These are phyloP conservation scores for Apiospora sp. DNA, from an alignment of 2,329 filamentous ascomycete species.

Conservation along the genomic window DNA sequence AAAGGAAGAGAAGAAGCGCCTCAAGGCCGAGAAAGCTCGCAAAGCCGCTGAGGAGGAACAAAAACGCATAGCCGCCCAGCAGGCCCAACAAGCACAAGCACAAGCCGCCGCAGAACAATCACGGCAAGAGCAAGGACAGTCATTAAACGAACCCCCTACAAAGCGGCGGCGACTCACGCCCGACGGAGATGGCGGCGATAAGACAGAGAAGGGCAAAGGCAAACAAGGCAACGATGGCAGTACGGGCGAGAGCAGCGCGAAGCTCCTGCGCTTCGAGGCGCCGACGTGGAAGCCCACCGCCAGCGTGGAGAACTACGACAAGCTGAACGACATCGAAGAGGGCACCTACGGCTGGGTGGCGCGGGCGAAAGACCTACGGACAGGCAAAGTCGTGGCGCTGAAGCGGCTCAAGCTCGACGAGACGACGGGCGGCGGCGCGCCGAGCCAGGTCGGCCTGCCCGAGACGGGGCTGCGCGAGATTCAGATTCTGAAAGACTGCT, in stretches of 20 bases:
- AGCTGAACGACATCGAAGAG: constrained; percentile 96
- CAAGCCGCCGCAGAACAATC: constrained; percentile 39
- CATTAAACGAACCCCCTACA: constrained; percentile 55
- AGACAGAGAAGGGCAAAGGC: constrained; percentile 29
- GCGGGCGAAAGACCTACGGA: constrained; percentile 76
- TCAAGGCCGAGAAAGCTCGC: constrained; percentile 83
- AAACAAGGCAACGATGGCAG: constrained; percentile 27
- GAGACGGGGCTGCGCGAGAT: constrained; percentile 95
- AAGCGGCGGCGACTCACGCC: constrained; percentile 70
- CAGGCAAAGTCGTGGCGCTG: constrained; percentile 84
- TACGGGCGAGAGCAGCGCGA: constrained; percentile 47
- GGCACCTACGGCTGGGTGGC: constrained; percentile 96
- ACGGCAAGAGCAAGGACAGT: constrained; percentile 41
- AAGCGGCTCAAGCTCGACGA: constrained; percentile 93
- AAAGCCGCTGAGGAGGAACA: constrained; percentile 64
- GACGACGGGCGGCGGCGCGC: constrained; percentile 41
- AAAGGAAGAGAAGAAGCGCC: constrained; percentile 88
- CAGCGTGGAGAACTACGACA: constrained; percentile 87
- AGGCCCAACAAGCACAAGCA: constrained; percentile 44
- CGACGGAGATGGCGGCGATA: constrained; percentile 43
- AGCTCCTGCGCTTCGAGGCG: constrained; percentile 75
- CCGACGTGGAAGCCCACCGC: constrained; percentile 74
- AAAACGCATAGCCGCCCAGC: constrained; percentile 13
- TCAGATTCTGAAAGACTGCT: constrained; percentile 82
- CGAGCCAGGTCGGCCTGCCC: constrained; percentile 75